A percentile compares a stretch with the other conserved stretches of the same genome.
phyloP scores from a whole-genome alignment of 805 yeast species.

The Wickerhamiella galacta region DNA sequence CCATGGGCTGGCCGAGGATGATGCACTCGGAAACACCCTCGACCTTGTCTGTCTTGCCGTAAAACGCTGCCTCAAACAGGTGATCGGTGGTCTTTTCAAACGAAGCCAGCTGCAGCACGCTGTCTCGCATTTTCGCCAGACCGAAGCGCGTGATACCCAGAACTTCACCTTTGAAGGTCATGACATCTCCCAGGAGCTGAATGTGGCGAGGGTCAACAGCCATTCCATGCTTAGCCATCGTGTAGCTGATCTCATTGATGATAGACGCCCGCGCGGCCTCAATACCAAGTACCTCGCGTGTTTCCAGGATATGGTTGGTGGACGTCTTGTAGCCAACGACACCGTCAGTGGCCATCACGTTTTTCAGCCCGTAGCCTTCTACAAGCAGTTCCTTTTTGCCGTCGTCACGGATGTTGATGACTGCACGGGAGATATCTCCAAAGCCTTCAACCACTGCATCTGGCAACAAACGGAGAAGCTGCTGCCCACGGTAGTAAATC shows the following conservation, averaged over 20 bases:
- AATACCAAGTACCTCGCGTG: conserved; percentile 77
- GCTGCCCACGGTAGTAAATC: conserved; percentile 78
- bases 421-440: conserved; percentile 85
- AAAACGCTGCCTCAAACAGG: conserved; percentile 93
- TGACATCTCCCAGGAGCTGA: conserved; percentile 91
- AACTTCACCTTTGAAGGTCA: conserved; percentile 98
- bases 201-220: conserved; percentile 99
- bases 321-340: conserved; percentile 71
- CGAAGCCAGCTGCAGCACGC: conserved; percentile 89
- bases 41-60: conserved; percentile 85
- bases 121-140: conserved; percentile 94
- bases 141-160: conserved; percentile 97
- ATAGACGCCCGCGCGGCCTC: conserved; percentile 95
- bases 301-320: conserved; percentile 88
- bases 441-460: conserved; percentile 84
- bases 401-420: conserved; percentile 77
- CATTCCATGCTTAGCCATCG: conserved; percentile 99
- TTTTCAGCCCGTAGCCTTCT: conserved; percentile 93
- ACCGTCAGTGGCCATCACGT: conserved; percentile 97
- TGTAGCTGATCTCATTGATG: conserved; percentile 85
- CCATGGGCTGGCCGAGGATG: conserved; percentile 94
- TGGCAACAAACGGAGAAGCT: conserved; percentile 69
- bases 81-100: conserved; percentile 98
- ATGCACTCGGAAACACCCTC: conserved; percentile 98
- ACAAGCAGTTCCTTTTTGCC: conserved; percentile 76